Base-by-base conservation (phyloP, 768 basidiomycete species). In the Daedalea quercina region DNA sequence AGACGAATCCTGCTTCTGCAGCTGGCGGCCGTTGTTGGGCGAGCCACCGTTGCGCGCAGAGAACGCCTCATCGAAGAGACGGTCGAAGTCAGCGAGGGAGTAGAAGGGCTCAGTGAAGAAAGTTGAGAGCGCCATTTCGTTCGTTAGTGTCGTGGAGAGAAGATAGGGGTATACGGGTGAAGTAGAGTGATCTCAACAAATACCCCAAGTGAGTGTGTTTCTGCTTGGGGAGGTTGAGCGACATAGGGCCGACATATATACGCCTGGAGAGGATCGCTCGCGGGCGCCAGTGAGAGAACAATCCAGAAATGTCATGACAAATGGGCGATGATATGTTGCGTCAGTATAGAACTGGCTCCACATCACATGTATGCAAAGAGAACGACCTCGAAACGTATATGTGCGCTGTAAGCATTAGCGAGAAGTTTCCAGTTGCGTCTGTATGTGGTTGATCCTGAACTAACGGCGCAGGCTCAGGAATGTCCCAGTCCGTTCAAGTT, bases 81-180 rank as follows among this genome's bases (percentile, higher is more conserved):
- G 72, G 28, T 78, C 74, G 34, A 76, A 69, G 44, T 75, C 70
- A 50, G 71, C 60, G 57, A 63, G 25, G 28, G 63, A 57, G 57
- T 60, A 64, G 62, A 73, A 72, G 8, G 74, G 73, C 55, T 76
- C 70, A 63, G 73, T 70, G 59, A 68, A 65, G 65, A 68, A 67
- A 44, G 66, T 63, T 40, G 70, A 66, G 56, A 69, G 63, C 24
- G 68, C 67, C 68, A 69, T 69, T 44, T 6, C 48, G 46, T 25
- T 33, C 51, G 51, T 52, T n/a, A 52, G 25, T 25, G 49, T 47
- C 26, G 31, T n/a, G 46, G 15, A 28, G 25, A 47, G 19, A n/a
- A 13, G 28, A 47, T 4, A 44, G 20, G 44, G 44, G 24, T 20
- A 44, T 20, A 22, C 9, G 24, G 13, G 8, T 44, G 41, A 42